Evolutionary conservation across 2,329 filamentous ascomycete species (phyloP).

Genomic region (Fusarium nodosum): DNA sequence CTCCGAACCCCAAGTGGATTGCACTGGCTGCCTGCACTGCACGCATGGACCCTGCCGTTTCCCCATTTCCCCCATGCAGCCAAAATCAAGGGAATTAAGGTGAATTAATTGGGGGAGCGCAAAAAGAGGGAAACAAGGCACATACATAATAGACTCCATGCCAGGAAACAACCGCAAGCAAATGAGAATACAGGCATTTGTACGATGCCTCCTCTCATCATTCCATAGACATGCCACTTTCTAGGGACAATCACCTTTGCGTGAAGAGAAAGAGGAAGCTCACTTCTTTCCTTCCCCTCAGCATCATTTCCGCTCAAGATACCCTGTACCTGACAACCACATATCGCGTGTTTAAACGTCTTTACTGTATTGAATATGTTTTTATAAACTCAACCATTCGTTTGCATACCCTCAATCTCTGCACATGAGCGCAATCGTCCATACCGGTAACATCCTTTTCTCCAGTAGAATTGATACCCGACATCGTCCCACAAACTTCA

Average conservation of each 20-base stretch:
- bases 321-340: constrained; percentile 17
- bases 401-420: constrained; percentile 2
- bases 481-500: constrained; percentile 22
- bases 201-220: constrained; percentile 38
- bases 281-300: constrained; percentile 27
- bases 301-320: constrained; percentile 35
- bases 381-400: constrained; percentile 17
- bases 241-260: constrained; percentile 22
- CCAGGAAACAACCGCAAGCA: constrained; percentile 47
- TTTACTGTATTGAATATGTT: constrained; percentile 12
- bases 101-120: constrained; percentile 4
- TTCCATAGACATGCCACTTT: constrained; percentile 48
- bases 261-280: constrained; percentile 26
- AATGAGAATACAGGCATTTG: constrained; percentile 46
- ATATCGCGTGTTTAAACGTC: constrained; percentile 6
- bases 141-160: constrained; percentile 32
- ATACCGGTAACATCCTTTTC: constrained; percentile 11
- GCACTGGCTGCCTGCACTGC: constrained; percentile 21
- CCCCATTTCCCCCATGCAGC: constrained; percentile 36
- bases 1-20: constrained; percentile 40
- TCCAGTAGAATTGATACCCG: constrained; percentile 3
- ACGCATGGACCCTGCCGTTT: constrained; percentile 44
- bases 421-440: neutral
- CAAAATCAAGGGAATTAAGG: constrained; percentile 8
- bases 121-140: constrained; percentile 33